Base-by-base conservation (phyloP, 768 basidiomycete genomes). In the Boletellus sp. region DNA sequence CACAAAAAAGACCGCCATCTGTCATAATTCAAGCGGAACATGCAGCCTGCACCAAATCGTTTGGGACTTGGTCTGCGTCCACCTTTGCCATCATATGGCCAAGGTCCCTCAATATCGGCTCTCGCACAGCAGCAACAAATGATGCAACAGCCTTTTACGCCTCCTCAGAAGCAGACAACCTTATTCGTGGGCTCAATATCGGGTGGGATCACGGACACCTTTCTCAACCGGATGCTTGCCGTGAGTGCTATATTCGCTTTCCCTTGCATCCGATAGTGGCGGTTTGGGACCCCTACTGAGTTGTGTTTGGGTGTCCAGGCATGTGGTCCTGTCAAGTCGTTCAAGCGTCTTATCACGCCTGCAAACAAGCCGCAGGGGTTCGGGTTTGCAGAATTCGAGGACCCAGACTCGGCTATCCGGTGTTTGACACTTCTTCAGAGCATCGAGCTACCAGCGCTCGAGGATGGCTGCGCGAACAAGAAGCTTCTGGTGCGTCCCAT, bases 151-250 rank as follows among this genome's bases (percentile, higher is more conserved):
- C 78, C 82, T 35, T 86, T 80, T 20, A 76, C 79, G 47, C 81
- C 82, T 4, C 83, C 83, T n/a, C 84, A 83, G 56, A 93, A 85
- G 59, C 77, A 81, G 52, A 81, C 85, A 0, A 83, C 81, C 0
- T 75, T 95, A 3, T 97, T 96, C 59, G 84, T 97, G n/a, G 94
- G 94, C 10, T 90, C 91, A 53, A 97, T 97, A 69, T 91, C 94
- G 6, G 90, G 90, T 28, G 94, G 94, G 5, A 91, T 96, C 60
- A 85, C 85, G 0, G 92, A 97, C 66, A 56, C 70, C 0, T 93
- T 90, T 53, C 69, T 97, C 37, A 90, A 89, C 62, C 77, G 78
- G 53, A 76, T 97, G 42, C 76, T 97, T 17, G 70, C 76, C 52
- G 93, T 93, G 61, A 59, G 86, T 48, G n/a, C n/a, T 26, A 23